Percentiles rank a stretch among this genome's conserved stretches.
phyloP scores from a whole-genome alignment of 2,329 filamentous ascomycete genomes.

The Ophiostoma montium region DNA sequence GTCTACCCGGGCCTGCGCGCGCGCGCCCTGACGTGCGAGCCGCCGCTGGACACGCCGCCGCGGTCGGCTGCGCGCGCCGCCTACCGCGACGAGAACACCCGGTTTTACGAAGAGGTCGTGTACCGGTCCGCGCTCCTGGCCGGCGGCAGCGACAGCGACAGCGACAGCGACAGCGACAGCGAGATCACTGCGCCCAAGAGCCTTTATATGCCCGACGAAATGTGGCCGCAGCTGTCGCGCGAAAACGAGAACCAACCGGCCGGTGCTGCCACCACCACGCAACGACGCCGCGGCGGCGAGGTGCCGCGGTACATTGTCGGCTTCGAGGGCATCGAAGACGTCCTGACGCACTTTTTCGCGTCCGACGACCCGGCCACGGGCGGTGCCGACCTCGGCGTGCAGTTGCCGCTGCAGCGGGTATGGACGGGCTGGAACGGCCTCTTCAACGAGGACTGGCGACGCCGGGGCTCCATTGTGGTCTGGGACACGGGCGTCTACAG shows the following conservation, averaged over 20 bases:
- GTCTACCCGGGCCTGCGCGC: slow-evolving; percentile 60
- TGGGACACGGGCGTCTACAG: slow-evolving; percentile 36
- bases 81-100: slow-evolving; percentile 83
- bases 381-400: slow-evolving; percentile 28
- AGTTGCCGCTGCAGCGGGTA: slow-evolving; percentile 25
- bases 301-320: slow-evolving; percentile 45
- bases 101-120: slow-evolving; percentile 60
- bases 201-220: slow-evolving; percentile 28
- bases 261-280: no score
- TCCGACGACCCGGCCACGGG: slow-evolving; percentile 9
- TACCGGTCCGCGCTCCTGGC: neutral
- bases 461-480: slow-evolving; percentile 42
- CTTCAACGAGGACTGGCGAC: slow-evolving; percentile 47
- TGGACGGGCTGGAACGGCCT: slow-evolving; percentile 47
- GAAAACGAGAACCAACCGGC: neutral
- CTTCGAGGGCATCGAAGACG: slow-evolving; percentile 41
- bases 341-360: slow-evolving; percentile 31
- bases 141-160: neutral
- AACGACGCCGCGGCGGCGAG: slow-evolving; percentile 16
- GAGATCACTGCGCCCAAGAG: slow-evolving; percentile 32
- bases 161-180: neutral
- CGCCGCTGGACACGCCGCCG: slow-evolving; percentile 55
- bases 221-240: slow-evolving; percentile 26
- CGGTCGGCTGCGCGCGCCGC: slow-evolving; percentile 42
- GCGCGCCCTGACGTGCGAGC: slow-evolving; percentile 82